These are phyloP conservation scores for Babesia gibsoni DNA, from an alignment of 169 alveolate genomes.

Conservation along the genomic window DNA sequence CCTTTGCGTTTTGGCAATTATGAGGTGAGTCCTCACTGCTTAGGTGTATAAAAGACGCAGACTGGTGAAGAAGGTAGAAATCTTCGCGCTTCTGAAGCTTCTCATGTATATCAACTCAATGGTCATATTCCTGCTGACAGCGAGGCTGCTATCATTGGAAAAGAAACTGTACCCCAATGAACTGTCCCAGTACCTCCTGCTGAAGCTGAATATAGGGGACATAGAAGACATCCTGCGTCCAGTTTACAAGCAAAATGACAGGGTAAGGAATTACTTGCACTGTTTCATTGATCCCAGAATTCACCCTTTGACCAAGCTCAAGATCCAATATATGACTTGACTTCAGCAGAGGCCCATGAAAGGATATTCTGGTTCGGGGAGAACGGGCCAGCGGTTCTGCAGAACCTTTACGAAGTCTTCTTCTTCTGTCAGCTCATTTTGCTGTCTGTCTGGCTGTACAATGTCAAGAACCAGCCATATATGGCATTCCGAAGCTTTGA, in stretches of 20 bases:
- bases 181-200: conserved; percentile 40
- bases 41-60: background rate
- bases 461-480: conserved; percentile 4
- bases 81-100: conserved; percentile 66
- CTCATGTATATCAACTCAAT: conserved; percentile 57
- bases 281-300: background rate
- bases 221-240: conserved; percentile 40
- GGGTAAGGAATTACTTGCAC: background rate
- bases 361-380: conserved; percentile 78
- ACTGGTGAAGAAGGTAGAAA: conserved; percentile 60
- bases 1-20: conserved; percentile 50
- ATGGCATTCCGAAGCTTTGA: background rate
- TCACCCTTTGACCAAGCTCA: conserved; percentile 39
- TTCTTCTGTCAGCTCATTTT: conserved; percentile 40
- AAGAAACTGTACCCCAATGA: conserved; percentile 38
- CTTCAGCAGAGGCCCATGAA: conserved; percentile 78
- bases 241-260: conserved; percentile 14
- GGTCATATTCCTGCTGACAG: conserved; percentile 53
- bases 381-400: conserved; percentile 71
- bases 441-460: conserved; percentile 47
- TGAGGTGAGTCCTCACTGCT: conserved; percentile 45
- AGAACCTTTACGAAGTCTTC: conserved; percentile 17
- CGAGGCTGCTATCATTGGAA: conserved; percentile 46
- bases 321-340: conserved; percentile 52
- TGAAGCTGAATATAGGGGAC: conserved; percentile 37